Base-by-base conservation (phyloP, 176 grass and related monocot genomes). In the Musa itinerans region DNA sequence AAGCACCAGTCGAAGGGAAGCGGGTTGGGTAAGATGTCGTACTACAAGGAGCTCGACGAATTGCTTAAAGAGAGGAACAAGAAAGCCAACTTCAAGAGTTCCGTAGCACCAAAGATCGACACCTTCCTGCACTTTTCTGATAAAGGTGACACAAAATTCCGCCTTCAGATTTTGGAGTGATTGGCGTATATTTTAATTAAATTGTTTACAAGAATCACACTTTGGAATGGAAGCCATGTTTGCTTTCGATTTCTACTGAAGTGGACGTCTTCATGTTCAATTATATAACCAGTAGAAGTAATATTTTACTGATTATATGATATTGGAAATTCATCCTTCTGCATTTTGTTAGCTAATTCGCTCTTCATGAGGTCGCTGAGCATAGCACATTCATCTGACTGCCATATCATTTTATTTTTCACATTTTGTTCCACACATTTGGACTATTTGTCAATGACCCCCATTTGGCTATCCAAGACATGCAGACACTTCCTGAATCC, bases 11-110 rank as follows among this genome's bases (percentile, higher is more conserved):
- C 86, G 10, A 88, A 88, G 43, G 85, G 85, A 10, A 87, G 80
- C 50, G 88, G 90, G 22, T 80, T 89, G 12, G 90, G 80, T 27
- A 95, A 99, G 78, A 92, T 99, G 86, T 92, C 90, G 0, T 99
- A 88, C 86, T 99, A 99, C 72, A 99, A 92, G 84, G 96, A 99
- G 81, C 90, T 99, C 50, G 96, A 99, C 63, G 96, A 99, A 80
- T 62, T 99, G 81, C 88, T 99, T 63, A 99, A 95, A 78, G 88
- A 86, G 78, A 76, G 89, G 59, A 88, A 66, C 75, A 99, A 92
- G 76, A 74, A 73, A 52, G 34, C 78, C 8, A 24, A 29, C n/a
- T 80, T 83, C 52, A 87, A 87, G 50, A 80, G 70, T 11, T 73
- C 85, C n/a, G 53, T 83, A 12, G 76, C 78, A 59, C 88, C 91